Conservation (phyloP, 2,329 filamentous ascomycete species). For the Sporothrix variecibatus region DNA sequence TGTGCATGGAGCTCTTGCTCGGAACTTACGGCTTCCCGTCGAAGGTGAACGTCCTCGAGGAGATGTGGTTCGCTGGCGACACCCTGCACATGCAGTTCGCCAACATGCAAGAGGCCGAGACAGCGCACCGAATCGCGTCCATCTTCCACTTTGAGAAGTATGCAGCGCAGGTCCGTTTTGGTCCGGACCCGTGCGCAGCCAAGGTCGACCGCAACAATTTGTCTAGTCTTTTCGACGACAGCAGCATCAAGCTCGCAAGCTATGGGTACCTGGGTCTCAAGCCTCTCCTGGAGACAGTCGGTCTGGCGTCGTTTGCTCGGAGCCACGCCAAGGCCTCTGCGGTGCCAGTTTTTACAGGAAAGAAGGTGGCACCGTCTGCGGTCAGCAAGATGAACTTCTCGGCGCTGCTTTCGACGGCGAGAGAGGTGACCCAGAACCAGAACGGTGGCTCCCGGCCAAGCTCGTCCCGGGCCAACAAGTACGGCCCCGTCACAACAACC, state of each 20-base stretch:
- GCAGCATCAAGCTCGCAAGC: constrained; percentile 20
- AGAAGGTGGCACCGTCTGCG: background rate
- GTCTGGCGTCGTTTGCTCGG: constrained; percentile 25
- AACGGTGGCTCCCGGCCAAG: background rate
- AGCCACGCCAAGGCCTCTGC: constrained; percentile 10
- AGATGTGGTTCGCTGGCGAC: constrained; percentile 30
- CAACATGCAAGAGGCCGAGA: constrained; percentile 27
- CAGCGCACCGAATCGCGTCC: constrained; percentile 19
- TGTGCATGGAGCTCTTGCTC: constrained; percentile 27
- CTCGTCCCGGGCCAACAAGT: background rate
- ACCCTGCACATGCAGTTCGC: constrained; percentile 28
- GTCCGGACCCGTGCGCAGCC: constrained; percentile 25
- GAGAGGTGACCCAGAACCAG: background rate
- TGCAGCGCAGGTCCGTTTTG: constrained; percentile 15
- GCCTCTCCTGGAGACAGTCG: constrained; percentile 27
- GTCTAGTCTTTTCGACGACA: background rate
- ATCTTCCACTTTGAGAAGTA: constrained; percentile 29
- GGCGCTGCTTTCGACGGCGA: background rate
- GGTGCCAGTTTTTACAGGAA: background rate
- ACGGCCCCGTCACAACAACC: background rate
- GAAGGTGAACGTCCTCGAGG: constrained; percentile 24
- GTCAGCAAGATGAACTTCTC: background rate
- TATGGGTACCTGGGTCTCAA: constrained; percentile 25
- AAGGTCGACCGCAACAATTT: background rate
- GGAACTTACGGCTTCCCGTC: background rate